Evolutionary conservation across 768 basidiomycete genomes (phyloP), one percentile per base, ranked within the genome.

Genomic region (Leccinum olivaceopallidum): DNA sequence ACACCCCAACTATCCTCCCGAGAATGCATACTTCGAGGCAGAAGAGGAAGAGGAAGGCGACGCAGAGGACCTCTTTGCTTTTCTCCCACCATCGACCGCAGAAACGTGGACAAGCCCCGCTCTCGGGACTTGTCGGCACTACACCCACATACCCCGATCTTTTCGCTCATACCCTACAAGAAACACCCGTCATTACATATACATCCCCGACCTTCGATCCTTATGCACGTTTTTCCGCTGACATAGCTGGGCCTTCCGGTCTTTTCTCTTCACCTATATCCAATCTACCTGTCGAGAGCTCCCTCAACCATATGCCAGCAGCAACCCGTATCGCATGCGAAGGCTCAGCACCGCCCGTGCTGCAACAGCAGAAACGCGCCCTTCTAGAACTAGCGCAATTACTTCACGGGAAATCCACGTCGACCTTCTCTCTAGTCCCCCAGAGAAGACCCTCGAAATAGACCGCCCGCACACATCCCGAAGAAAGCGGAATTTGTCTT

Each of bases 61-160:
- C 49, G 85, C 87, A 51, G 94, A 88, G 64, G 90, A 89, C 70
- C 90, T 95, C 63, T 96, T 96, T 75, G 94, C 94, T 0, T 96
- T 93, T 76, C 80, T 87, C 20, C 89, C 93, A 39, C 92, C 93
- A 18, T 80, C 82, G 3, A 92, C 94, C 30, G 86, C 88, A 14
- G 85, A 88, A 63, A 71, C 34, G 60, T 60, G 53, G 55, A 71
- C 57, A 71, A 71, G 56, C 72, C 63, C 55, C 67, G 62, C 52
- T 62, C 72, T 18, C 76, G 44, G 54, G 57, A 57, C 63, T 57
- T 63, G 56, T 62, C 69, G 62, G 52, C 65, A 66, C 22, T 62
- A 54, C 56, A 61, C 67, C 61, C 61, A 63, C 56, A 59, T 71
- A 65, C 66, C 50, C 62, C 55, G 66, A 61, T 65, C 44, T 63